A percentile compares a stretch with the other conserved stretches of the same genome.
Conservation (phyloP, 2,329 filamentous ascomycete genomes). For the Thyridium curvatum region DNA sequence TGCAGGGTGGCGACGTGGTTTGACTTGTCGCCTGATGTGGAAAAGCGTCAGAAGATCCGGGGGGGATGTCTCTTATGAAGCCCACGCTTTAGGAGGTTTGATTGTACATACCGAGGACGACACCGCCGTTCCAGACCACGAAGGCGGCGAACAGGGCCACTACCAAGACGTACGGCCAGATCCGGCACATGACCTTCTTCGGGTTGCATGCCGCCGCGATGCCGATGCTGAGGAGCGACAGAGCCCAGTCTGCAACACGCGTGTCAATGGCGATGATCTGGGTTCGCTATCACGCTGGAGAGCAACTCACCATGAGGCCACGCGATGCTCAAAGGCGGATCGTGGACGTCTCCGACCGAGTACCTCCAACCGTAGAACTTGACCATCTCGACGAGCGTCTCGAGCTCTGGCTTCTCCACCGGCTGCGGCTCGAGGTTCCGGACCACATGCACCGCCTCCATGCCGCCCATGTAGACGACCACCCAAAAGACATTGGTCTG, state of each 20-base stretch:
- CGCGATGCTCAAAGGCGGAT: conserved; percentile 39
- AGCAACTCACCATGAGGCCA: conserved; percentile 41
- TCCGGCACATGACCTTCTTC: conserved; percentile 32
- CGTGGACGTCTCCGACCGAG: conserved; percentile 47
- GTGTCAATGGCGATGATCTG: no score
- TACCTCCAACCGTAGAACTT: conserved; percentile 35
- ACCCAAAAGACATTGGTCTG: conserved; percentile 99
- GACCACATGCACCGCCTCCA: conserved; percentile 47
- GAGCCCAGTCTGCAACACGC: conserved; percentile 38
- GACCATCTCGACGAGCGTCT: conserved; percentile 24
- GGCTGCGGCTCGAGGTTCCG: conserved; percentile 13
- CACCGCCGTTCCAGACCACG: conserved; percentile 80
- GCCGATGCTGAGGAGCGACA: conserved; percentile 57
- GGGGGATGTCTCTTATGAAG: no score
- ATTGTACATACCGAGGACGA: conserved; percentile 68
- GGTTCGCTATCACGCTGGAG: no score
- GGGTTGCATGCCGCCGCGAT: conserved; percentile 50
- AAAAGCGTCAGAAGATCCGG: no score
- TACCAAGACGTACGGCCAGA: conserved; percentile 57
- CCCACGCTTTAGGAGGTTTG: no score
- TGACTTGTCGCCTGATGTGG: conserved; percentile 88
- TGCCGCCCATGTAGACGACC: conserved; percentile 65
- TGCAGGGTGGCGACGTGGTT: conserved; percentile 91
- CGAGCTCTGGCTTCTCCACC: conserved; percentile 21
- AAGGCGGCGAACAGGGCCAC: conserved; percentile 66